Percentiles rank a stretch among this genome's conserved stretches.
Evolutionary conservation across 768 basidiomycete genomes (phyloP).

Genomic region (Lactarius evosmus): DNA sequence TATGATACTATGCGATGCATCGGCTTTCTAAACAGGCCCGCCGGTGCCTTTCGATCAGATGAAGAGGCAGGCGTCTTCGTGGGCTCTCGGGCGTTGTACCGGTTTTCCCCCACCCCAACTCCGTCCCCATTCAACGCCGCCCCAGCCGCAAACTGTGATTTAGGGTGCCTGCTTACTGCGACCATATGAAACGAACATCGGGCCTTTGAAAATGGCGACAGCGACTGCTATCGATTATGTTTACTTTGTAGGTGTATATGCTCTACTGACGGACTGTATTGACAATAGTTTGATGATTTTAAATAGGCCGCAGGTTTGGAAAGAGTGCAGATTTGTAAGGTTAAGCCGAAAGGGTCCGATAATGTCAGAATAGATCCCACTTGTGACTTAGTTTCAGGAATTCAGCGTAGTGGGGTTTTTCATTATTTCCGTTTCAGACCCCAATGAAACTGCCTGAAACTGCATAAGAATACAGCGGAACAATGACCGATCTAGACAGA

Average conservation of each 20-base stretch:
- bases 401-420: not conserved
- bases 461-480: too few species aligned
- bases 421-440: not conserved
- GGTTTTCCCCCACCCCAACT: not conserved
- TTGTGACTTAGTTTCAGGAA: not conserved
- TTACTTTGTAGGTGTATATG: not conserved
- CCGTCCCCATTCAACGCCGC: not conserved
- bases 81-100: too few species aligned
- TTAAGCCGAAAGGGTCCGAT: not conserved
- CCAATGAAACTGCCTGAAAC: not conserved
- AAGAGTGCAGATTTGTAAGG: not conserved
- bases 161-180: slow-evolving; percentile 9
- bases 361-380: not conserved
- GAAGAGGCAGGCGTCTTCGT: too few species aligned
- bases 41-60: too few species aligned
- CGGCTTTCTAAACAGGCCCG: too few species aligned
- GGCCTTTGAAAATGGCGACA: too few species aligned
- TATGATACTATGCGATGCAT: too few species aligned
- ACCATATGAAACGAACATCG: slow-evolving; percentile 1
- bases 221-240: not conserved
- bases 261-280: not conserved
- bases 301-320: too few species aligned
- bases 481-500: not conserved
- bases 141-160: not conserved
- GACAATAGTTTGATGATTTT: too few species aligned